Percentiles rank a stretch among this genome's conserved stretches.
These are phyloP conservation scores for Ophiostoma fasciatum DNA, from an alignment of 2,329 filamentous ascomycete genomes.

Conservation along the genomic window DNA sequence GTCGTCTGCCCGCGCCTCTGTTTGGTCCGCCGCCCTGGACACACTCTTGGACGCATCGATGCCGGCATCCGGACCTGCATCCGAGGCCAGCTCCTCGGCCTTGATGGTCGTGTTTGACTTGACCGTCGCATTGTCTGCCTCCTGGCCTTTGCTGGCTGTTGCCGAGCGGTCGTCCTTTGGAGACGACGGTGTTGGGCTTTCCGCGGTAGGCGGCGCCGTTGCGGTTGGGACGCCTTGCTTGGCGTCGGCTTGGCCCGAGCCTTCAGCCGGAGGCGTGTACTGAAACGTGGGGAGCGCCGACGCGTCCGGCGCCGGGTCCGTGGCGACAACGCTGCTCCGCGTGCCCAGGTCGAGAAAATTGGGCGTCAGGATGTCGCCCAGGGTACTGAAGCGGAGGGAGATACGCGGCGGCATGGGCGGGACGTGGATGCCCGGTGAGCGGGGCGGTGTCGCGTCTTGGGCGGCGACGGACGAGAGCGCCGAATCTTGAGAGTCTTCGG, in stretches of 20 bases:
- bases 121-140: slow-evolving; percentile 1
- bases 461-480: slow-evolving; percentile 6
- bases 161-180: background rate
- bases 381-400: slow-evolving; percentile 14
- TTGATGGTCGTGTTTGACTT: slow-evolving; percentile 3
- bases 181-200: too few relatives aligned
- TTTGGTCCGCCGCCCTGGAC: too few relatives aligned
- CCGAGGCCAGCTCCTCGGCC: too few relatives aligned
- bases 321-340: slow-evolving; percentile 12
- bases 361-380: slow-evolving; percentile 9
- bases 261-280: slow-evolving; percentile 13
- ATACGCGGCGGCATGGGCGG: slow-evolving; percentile 14
- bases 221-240: background rate
- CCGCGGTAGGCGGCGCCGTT: too few relatives aligned
- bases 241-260: slow-evolving; percentile 1
- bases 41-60: background rate
- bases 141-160: background rate
- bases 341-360: slow-evolving; percentile 12
- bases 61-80: too few relatives aligned
- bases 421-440: slow-evolving; percentile 9
- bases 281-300: slow-evolving; percentile 17
- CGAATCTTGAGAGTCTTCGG: slow-evolving; percentile 6
- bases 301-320: too few relatives aligned
- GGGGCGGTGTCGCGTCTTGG: slow-evolving; percentile 9
- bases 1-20: too few relatives aligned